These are phyloP conservation scores for Zanthoxylum bungeanum DNA, from an alignment of 345 rosid species.

Conservation along the genomic window DNA sequence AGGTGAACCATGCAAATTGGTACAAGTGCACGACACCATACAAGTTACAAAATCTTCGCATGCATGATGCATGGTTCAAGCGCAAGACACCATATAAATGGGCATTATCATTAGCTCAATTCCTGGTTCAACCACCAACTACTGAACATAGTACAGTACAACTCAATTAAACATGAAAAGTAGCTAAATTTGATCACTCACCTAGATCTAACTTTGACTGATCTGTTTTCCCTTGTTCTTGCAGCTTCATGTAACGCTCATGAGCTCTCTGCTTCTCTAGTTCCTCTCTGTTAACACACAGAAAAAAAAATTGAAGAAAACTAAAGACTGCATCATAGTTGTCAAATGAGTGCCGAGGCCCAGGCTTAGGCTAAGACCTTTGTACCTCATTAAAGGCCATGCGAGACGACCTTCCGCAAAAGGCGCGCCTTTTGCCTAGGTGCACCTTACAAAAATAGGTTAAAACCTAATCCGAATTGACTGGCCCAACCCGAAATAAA, in stretches of 20 bases:
- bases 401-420: no score
- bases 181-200: slow-evolving; percentile 11
- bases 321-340: no score
- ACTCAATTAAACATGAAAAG: slow-evolving; percentile 1
- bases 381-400: no score
- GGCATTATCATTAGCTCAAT: not conserved
- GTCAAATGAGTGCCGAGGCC: no score
- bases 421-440: no score
- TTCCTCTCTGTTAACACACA: slow-evolving; percentile 49
- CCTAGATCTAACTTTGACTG: slow-evolving; percentile 66
- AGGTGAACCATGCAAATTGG: not conserved
- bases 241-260: slow-evolving; percentile 74
- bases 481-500: no score
- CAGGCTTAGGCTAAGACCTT: no score
- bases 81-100: not conserved
- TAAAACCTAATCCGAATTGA: no score
- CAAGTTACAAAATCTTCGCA: not conserved
- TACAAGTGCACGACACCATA: not conserved
- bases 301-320: not conserved
- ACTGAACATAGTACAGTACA: not conserved
- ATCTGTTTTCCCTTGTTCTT: slow-evolving; percentile 77
- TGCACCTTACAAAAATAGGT: no score
- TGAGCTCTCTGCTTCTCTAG: slow-evolving; percentile 68
- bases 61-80: not conserved
- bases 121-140: not conserved